phyloP scores from a whole-genome alignment of 2,329 filamentous ascomycete genomes.

The Plectosphaerella plurivora region DNA sequence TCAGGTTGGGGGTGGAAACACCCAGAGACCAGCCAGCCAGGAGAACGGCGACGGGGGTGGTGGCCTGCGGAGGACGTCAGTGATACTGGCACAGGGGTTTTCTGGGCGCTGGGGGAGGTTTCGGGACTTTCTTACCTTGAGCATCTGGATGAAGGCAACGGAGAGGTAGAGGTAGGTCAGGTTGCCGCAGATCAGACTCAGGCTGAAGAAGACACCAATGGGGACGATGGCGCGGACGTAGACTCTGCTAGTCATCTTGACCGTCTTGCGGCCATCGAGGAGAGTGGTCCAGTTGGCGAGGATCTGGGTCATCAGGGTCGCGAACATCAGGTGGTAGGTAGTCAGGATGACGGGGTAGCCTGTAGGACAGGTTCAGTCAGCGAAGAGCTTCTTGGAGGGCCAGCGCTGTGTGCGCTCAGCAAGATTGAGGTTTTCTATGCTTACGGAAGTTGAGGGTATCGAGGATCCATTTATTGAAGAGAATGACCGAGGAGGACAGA shows the following conservation, averaged over 20 bases:
- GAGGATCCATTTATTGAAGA: constrained; percentile 99
- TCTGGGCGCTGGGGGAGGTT: not conserved
- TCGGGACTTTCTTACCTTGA: constrained; percentile 62
- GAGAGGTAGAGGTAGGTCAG: constrained; percentile 92
- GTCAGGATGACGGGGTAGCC: constrained; percentile 77
- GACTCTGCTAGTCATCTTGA: constrained; percentile 94
- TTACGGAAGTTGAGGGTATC: constrained; percentile 73
- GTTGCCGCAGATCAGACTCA: constrained; percentile 96
- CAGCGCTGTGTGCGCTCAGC: constrained; percentile 1
- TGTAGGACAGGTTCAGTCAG: constrained; percentile 34
- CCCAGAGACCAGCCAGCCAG: constrained; percentile 85
- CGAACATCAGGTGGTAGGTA: constrained; percentile 93
- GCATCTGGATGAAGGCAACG: constrained; percentile 98
- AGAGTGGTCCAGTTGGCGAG: constrained; percentile 84
- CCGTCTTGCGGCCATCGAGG: constrained; percentile 89
- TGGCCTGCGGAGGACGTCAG: constrained; percentile 56
- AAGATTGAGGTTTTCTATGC: constrained; percentile 9
- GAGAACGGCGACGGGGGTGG: constrained; percentile 89
- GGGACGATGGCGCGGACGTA: constrained; percentile 92
- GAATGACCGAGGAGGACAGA: constrained; percentile 87
- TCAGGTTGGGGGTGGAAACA: constrained; percentile 77
- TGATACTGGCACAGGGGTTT: not conserved
- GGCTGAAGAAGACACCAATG: constrained; percentile 91
- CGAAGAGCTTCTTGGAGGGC: constrained; percentile 23
- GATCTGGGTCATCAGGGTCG: constrained; percentile 89